Evolutionary conservation across 2,329 filamentous ascomycete genomes (phyloP), one percentile per base, ranked within the genome.

Genomic region (Drechslerella stenobrocha): DNA sequence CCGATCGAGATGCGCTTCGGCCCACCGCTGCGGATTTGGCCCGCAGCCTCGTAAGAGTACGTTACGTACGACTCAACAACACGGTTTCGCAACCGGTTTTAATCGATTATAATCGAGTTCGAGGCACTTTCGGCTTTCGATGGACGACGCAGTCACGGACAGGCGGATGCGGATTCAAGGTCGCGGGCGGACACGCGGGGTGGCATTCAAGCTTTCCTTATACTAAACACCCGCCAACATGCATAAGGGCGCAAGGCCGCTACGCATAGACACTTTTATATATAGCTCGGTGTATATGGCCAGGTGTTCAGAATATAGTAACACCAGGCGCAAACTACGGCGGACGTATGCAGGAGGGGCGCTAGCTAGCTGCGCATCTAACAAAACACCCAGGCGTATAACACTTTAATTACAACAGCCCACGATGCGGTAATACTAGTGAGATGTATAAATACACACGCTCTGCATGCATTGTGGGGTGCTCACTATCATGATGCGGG

Each of bases 1-100:
- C 30, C 28, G 48, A 66, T 66, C 53, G 61, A 57, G 50, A 67
- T 67, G 63, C 55, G 34, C 50, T 55, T 59, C 42, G 53, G 53
- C 52, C 40, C 34, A 32, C 4, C 52, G 26, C 9, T 47, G 18
- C 13, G 20, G 26, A 13, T 47, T 18, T 15, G 20, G 20, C 18
- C 46, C 56, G 28, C 50, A 65, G 57, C 57, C 59, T 63, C 50
- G 58, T 35, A 22, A 37, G 2, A 40, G 28, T 30, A 13, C 40
- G 15, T 23, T 46, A 30, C 5, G 44, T n/a, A 9, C 8, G 44
- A 18, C 8, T 13, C 44, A 42, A 30, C 44, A 51, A 63, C 57
- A 42, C 40, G 26, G 47, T 52, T 52, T 52, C 52, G 55, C 44
- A 61, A 61, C 53, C 57, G 57, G 47, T 61, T 53, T 61, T 35